These are phyloP conservation scores for Barbatosphaeria neglecta DNA, from an alignment of 495 filamentous ascomycete genomes.

Conservation along the genomic window DNA sequence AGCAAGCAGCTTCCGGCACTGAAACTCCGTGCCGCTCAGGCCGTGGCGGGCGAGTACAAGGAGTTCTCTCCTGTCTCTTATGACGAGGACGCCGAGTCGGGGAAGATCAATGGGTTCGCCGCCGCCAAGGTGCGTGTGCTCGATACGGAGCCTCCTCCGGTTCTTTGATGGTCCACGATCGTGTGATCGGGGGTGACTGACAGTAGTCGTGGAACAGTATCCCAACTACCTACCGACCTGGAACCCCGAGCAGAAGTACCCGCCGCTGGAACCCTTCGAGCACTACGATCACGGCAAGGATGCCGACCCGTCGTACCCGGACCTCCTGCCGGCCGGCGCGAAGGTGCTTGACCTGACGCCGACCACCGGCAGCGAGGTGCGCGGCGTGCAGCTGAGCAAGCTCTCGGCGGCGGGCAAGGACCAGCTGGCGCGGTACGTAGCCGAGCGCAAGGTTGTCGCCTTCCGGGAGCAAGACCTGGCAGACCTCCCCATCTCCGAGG, in stretches of 20 bases:
- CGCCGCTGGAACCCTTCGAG: constrained; percentile 54
- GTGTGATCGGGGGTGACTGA: too few relatives aligned
- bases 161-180: not conserved
- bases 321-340: constrained; percentile 47
- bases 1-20: constrained; percentile 16
- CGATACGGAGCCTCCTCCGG: too few relatives aligned
- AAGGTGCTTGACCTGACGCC: constrained; percentile 52
- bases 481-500: constrained; percentile 56
- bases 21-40: constrained; percentile 24
- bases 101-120: constrained; percentile 28
- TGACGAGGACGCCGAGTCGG: constrained; percentile 34
- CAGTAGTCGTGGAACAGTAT: constrained; percentile 34
- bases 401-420: constrained; percentile 60
- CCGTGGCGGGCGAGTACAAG: constrained; percentile 46
- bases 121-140: constrained; percentile 26
- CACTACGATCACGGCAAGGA: constrained; percentile 64
- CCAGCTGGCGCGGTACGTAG: constrained; percentile 67
- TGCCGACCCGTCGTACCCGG: constrained; percentile 54
- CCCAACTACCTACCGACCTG: constrained; percentile 69
- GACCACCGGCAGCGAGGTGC: constrained; percentile 63
- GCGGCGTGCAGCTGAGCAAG: constrained; percentile 62
- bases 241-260: constrained; percentile 49
- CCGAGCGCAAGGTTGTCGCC: constrained; percentile 67
- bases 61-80: constrained; percentile 44
- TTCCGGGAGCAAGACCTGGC: constrained; percentile 74